Base-by-base conservation (phyloP, 2,329 filamentous ascomycete genomes). In the Dothidotthia symphoricarpi region DNA sequence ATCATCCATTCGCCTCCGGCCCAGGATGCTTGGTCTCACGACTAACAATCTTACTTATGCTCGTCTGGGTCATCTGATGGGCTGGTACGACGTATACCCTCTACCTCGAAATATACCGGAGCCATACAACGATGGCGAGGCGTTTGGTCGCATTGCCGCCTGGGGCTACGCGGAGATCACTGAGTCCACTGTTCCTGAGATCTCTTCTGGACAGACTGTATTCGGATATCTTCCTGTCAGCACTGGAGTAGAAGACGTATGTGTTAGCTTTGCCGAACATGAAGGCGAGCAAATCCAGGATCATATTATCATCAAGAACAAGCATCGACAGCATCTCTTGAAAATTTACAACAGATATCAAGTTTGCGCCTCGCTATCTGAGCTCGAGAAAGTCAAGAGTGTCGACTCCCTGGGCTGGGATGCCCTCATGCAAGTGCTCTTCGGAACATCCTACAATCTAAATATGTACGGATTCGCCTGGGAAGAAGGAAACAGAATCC, bases 101-200 rank as follows among this genome's bases (percentile, higher is more conserved):
- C 60, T 71, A 0, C 72, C 71, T 0, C 10, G 44, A 0, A 48
- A 50, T 13, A 61, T 64, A 25, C 71, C 71, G 0, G 29, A 50
- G 1, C 55, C 59, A 1, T 67, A 63, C 53, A 65, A 68, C 46
- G 62, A 75, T 47, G 22, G 34, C 3, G 29, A 53, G 2, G 49
- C 52, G n/a, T 75, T 72, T 60, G 73, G 71, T 3, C 70, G 73
- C 41, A 69, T 71, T 10, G 68, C 70, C 27, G 69, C 66, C n/a
- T 76, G 74, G 73, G 74, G 74, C 0, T 74, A 70, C 36, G 73
- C 65, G 6, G 55, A 63, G 16, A 65, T 75, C 4, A 29, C 70
- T 5, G 68, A 71, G 3, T 71, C 64, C n/a, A 73, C 59, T 0
- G 54, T 70, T 4, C 33, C 58, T 2, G 53, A 45, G 5, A 50